Percentiles rank a stretch among this genome's conserved stretches.
These are phyloP conservation scores for Xylariaceae sp. DNA, from an alignment of 2,329 filamentous ascomycete species.

Conservation along the genomic window DNA sequence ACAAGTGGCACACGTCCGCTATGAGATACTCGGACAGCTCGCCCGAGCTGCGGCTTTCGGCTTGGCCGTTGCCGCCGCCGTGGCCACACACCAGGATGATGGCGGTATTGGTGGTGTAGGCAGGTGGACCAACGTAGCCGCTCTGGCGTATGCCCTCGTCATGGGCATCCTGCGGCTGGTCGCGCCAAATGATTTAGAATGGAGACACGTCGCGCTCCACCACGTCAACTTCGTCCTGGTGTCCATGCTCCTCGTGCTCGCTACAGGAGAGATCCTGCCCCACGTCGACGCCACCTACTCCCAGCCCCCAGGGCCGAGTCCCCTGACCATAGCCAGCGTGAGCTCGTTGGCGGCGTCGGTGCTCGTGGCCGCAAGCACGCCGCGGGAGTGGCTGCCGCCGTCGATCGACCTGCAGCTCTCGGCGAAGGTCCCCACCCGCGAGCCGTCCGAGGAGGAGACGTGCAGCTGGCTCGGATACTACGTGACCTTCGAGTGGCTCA, in stretches of 20 bases:
- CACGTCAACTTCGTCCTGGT: constrained; percentile 44
- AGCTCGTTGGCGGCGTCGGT: constrained; percentile 34
- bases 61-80: constrained; percentile 35
- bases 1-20: too few species aligned
- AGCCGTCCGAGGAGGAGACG: constrained; percentile 46
- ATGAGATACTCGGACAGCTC: constrained; percentile 41
- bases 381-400: constrained; percentile 46
- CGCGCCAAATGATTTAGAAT: constrained; percentile 37
- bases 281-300: constrained; percentile 35
- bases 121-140: constrained; percentile 34
- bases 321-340: constrained; percentile 32
- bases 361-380: constrained; percentile 39
- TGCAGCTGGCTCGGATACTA: constrained; percentile 50
- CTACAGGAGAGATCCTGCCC: constrained; percentile 36
- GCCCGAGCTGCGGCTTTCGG: constrained; percentile 35
- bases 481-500: constrained; percentile 47
- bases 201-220: constrained; percentile 42
- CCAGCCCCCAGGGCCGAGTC: constrained; percentile 29
- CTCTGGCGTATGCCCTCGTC: constrained; percentile 37
- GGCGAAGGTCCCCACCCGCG: constrained; percentile 31
- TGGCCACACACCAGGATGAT: constrained; percentile 27
- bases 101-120: too few species aligned
- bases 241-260: constrained; percentile 33
- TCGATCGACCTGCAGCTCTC: constrained; percentile 35
- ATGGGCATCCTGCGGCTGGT: constrained; percentile 40